Conservation (phyloP, 805 yeast genomes). For the Pichia gijzeniarum region DNA sequence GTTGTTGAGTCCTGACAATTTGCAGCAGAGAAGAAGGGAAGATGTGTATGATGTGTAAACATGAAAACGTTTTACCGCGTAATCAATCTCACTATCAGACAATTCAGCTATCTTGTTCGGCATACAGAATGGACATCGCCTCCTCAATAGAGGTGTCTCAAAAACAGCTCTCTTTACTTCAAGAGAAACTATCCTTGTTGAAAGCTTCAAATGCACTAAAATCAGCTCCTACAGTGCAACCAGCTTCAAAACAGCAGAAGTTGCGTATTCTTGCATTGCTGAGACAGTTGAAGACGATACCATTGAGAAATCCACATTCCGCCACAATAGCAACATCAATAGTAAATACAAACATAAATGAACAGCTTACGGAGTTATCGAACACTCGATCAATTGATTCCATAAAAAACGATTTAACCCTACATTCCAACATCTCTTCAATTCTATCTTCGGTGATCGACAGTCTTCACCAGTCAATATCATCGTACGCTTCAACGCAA, state of each 20-base stretch:
- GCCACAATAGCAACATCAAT: neutral
- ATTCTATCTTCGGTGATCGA: too few species aligned
- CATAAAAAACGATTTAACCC: neutral
- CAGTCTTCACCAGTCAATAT: neutral
- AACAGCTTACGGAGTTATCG: neutral
- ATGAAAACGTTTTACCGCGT: too few species aligned
- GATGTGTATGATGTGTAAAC: too few species aligned
- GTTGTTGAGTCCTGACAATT: neutral
- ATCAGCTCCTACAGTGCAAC: neutral
- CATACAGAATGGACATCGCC: neutral
- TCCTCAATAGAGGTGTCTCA: neutral
- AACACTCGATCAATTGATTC: neutral
- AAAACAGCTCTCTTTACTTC: neutral
- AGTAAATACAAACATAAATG: neutral
- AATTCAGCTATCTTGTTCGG: too few species aligned
- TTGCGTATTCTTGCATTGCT: slow-evolving; percentile 1
- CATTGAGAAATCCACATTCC: neutral
- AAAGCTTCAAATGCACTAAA: neutral
- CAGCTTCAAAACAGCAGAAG: neutral
- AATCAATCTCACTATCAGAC: too few species aligned
- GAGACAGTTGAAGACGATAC: neutral
- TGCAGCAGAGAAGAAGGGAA: too few species aligned
- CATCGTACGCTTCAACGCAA: neutral
- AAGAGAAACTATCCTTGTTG: neutral
- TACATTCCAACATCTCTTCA: too few species aligned